Base-by-base conservation (phyloP, 2,329 filamentous ascomycete genomes). In the Sporothrix brunneoviolacea region DNA sequence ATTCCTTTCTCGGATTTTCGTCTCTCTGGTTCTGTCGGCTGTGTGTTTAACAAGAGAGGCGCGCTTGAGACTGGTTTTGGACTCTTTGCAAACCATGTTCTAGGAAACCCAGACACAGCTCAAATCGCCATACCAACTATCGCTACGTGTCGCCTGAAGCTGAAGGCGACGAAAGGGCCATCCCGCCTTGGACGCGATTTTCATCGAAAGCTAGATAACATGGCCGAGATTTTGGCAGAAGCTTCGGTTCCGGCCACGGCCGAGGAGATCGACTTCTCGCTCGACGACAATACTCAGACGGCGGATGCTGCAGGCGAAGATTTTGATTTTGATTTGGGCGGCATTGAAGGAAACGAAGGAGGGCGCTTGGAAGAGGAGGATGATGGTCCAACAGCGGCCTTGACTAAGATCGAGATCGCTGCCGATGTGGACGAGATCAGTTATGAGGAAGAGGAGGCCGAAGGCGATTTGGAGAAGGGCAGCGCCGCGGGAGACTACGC, bases 241-340 rank as follows among this genome's bases (percentile, higher is more conserved):
- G 42, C 28, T 24, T 27, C 43, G 10, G 19, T 43, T 42, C 15
- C 50, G n/a, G 46, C 50, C 28, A 41, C 40, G 13, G 49, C 53
- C 10, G 46, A 60, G n/a, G 57, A 59, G 16, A 44, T 57, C 9
- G 59, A 61, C 24, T 60, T 59, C 22, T 50, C 50, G 3, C 50
- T 61, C 15, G 57, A 56, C 15, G 50, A 43, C 24, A 51, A 46
- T 12, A 33, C 48, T 16, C 41, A 55, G 16, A 58, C 58, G 33
- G 57, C 58, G 27, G 57, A 57, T 28, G 51, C 40, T 4, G 36
- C 36, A 6, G 56, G 51, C 6, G 65, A 68, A 18, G 61, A 64
- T 7, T 60, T 64, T 41, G 64, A 67, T 30, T 61, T 67, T 30
- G 60, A 64, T 12, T 55, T 64, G 7, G 61, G 59, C 36, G 58